Base-by-base conservation (phyloP, 352 stramenopile species). In the Pythium myriotylum region DNA sequence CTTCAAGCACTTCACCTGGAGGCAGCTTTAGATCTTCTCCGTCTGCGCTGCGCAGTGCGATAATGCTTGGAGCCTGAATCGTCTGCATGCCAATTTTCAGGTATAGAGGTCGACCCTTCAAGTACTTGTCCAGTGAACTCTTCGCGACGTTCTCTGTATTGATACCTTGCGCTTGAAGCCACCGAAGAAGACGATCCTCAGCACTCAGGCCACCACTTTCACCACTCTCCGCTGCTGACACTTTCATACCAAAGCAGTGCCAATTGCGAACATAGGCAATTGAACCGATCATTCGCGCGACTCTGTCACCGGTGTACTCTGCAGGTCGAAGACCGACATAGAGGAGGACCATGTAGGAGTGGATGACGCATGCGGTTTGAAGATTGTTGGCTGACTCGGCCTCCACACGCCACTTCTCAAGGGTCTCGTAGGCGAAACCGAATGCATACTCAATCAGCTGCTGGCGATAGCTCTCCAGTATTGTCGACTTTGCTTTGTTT, bases 211-310 rank as follows among this genome's bases (percentile, higher is more conserved):
- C 72, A n/a, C 66, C 62, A 37, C 75, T 81, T 40, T 86, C 59
- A 35, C 78, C 75, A 24, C 51, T 50, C 49, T 61, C 67, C 42
- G 85, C 81, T 0, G 70, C 62, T 5, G 84, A 91, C 4, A 95
- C 65, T 27, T 89, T 89, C 82, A 95, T 92, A 0, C 89, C 89
- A 58, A 97, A 97, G 60, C 89, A 94, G 65, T 97, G 89, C 89
- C 89, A 97, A 61, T 96, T 97, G 22, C 88, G 84, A 24, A 97
- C 83, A 35, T 93, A 96, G 8, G 84, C 85, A 41, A 97, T 78
- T 14, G 86, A 94, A 4, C 87, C 87, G 42, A 96, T 76, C 67
- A 96, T 80, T 20, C 74, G 66, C 0, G 81, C 79, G 13, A 96
- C 72, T 19, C 85, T 81, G 19, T 90, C 70, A 14, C 62, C 29